phyloP scores from a whole-genome alignment of 2,329 filamentous ascomycete species.

The Monilinia fructicola region DNA sequence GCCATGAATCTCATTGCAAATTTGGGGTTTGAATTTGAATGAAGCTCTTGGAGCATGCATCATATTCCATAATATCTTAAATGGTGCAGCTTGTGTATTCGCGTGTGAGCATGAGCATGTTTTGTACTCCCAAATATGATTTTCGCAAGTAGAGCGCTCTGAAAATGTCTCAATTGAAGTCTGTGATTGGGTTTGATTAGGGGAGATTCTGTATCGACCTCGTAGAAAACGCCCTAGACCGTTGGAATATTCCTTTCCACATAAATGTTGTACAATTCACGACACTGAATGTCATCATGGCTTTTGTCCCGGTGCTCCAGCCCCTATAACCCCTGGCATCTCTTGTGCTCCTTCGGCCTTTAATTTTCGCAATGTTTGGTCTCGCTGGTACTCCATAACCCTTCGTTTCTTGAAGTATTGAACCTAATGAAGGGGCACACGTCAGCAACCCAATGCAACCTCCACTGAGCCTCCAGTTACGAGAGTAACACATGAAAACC shows the following conservation, averaged over 20 bases:
- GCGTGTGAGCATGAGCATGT: background rate
- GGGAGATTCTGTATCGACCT: background rate
- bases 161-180: background rate
- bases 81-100: background rate
- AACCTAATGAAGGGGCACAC: constrained; percentile 56
- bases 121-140: background rate
- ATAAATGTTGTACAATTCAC: constrained; percentile 13
- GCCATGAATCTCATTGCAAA: background rate
- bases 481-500: constrained; percentile 41
- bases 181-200: background rate
- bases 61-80: background rate
- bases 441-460: constrained; percentile 23
- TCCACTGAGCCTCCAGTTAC: no score
- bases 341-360: constrained; percentile 69
- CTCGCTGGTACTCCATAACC: constrained; percentile 87
- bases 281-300: constrained; percentile 9
- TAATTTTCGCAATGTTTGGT: constrained; percentile 73
- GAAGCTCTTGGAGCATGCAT: background rate
- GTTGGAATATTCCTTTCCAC: background rate
- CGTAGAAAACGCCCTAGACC: background rate
- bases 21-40: background rate
- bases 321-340: constrained; percentile 45
- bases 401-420: constrained; percentile 98
- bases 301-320: constrained; percentile 21
- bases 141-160: background rate